phyloP scores from a whole-genome alignment of 2,329 filamentous ascomycete species.

The Thelonectria discophora region DNA sequence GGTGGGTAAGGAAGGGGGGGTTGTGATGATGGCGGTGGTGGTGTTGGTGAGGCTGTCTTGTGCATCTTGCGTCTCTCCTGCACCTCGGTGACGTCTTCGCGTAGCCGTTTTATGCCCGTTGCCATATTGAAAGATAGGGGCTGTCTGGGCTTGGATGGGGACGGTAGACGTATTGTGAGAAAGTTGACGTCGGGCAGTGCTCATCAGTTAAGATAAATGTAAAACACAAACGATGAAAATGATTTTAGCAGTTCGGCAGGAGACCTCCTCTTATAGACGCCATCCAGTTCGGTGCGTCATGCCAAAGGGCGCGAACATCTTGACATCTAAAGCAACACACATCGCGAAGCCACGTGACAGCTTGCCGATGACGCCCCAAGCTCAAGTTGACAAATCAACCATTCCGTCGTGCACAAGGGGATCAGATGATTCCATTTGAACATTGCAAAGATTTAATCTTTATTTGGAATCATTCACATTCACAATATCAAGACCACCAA shows the following conservation, averaged over 20 bases:
- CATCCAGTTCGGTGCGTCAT: constrained; percentile 21
- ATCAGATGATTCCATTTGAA: no score
- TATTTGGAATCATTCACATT: not conserved
- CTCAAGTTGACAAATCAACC: constrained; percentile 9
- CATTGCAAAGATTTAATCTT: no score
- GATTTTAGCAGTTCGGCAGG: not conserved
- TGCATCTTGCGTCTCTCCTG: constrained; percentile 25
- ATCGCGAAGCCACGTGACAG: constrained; percentile 44
- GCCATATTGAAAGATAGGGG: constrained; percentile 23
- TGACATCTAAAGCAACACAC: constrained; percentile 44
- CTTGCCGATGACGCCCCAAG: not conserved
- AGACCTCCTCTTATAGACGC: constrained; percentile 15
- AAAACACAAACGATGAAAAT: not conserved
- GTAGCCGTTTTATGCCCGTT: constrained; percentile 29
- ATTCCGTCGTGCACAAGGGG: not conserved
- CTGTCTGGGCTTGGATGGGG: not conserved
- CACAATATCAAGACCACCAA: not conserved
- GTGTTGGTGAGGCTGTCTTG: constrained; percentile 16
- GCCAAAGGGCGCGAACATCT: constrained; percentile 35
- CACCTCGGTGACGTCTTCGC: constrained; percentile 30
- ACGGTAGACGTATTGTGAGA: not conserved
- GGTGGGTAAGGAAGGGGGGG: constrained; percentile 17
- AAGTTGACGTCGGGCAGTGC: not conserved
- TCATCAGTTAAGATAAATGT: not conserved
- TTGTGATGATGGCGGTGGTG: constrained; percentile 5